phyloP scores from a whole-genome alignment of 2,329 filamentous ascomycete species.

The Fusarium liriodendri region DNA sequence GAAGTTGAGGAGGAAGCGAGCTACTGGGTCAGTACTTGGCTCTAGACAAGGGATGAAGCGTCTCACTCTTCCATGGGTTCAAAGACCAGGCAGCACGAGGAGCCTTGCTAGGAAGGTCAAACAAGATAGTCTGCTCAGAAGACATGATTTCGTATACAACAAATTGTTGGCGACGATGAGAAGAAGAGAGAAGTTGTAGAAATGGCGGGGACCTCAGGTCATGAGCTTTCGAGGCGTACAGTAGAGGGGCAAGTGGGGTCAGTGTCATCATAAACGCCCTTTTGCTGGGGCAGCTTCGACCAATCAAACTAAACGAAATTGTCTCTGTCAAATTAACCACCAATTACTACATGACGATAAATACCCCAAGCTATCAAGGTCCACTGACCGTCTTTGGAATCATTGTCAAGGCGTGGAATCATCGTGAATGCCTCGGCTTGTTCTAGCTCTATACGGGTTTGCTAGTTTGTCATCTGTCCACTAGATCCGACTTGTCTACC shows the following conservation, averaged over 20 bases:
- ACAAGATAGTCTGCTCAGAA: slow-evolving; percentile 61
- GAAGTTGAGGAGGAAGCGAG: slow-evolving; percentile 74
- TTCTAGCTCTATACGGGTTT: not conserved
- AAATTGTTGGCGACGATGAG: not conserved
- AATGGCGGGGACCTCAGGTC: not conserved
- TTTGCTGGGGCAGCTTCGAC: not conserved
- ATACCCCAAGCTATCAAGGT: not conserved
- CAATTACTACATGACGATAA: not conserved
- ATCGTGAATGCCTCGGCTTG: not conserved
- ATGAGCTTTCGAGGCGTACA: slow-evolving; percentile 7
- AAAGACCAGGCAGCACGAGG: slow-evolving; percentile 68
- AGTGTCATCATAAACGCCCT: slow-evolving; percentile 2
- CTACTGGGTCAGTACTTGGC: slow-evolving; percentile 50
- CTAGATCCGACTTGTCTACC: not conserved
- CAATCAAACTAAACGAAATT: not conserved
- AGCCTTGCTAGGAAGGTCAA: slow-evolving; percentile 69
- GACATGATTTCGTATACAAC: slow-evolving; percentile 41
- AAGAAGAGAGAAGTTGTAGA: not conserved
- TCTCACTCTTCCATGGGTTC: slow-evolving; percentile 77
- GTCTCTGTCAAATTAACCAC: not conserved
- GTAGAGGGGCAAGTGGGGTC: slow-evolving; percentile 30
- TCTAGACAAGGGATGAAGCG: not conserved
- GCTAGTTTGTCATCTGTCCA: not conserved
- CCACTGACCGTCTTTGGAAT: not conserved
- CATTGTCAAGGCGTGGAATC: not conserved